Evolutionary conservation across 495 filamentous ascomycete genomes (phyloP), one percentile per base, ranked within the genome.

Genomic region (Neurospora sp.): DNA sequence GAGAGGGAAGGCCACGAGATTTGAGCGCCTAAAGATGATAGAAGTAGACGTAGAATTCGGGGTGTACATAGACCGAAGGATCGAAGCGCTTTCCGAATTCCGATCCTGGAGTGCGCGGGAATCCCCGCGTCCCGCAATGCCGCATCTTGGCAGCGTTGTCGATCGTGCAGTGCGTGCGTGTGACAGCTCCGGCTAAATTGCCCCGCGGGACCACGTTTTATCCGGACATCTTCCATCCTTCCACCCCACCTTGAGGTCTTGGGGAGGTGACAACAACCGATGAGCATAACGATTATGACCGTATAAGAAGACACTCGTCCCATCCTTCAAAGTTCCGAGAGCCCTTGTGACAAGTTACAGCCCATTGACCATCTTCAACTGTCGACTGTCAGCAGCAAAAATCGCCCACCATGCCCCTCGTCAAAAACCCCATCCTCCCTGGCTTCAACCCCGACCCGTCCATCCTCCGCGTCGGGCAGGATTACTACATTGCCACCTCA

Each of bases 391-490:
- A 61, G 27, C 27, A 66, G 22, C 27, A 69, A 14, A 14, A 1
- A 2, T 10, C 35, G 31, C 35, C 68, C 37, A 38, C 35, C 22
- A 86, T 86, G 84, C 84, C 84, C 3, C 76, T 72, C 6, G 79
- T 86, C 61, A 81, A 82, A 59, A 90, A 90, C 77, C 88, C 88
- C 37, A 89, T 90, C 74, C 79, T 90, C 46, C 87, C 89, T 14
- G 89, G 89, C 31, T 91, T 89, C 81, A 88, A 89, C 77, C 79
- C 89, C 14, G 89, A 91, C 79, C 89, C 89, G 14, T 89, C 88
- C 1, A 84, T 89, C 78, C 73, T 89, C 72, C 84, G 87, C 48
- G 85, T 88, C 48, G 84, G 84, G 48, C 77, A 82, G 2, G 86
- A 89, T 77, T 91, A 89, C 79, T 90, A 88, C 79, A 86, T 91